Conservation (phyloP, 2,329 filamentous ascomycete species). For the Trichoderma sp. region DNA sequence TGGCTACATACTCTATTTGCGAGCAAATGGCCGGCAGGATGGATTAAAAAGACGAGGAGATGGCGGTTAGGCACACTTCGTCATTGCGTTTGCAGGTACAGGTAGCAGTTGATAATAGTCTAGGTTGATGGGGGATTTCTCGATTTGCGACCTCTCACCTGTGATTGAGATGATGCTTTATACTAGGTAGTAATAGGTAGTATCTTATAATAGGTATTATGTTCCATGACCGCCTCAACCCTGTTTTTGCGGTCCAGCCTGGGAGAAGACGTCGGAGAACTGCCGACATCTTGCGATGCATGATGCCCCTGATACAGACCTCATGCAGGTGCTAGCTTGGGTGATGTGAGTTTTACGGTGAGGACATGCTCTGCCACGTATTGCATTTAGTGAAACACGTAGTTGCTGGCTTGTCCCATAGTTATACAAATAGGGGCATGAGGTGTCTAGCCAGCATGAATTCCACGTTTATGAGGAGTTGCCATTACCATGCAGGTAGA, state of each 20-base stretch:
- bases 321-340: neutral
- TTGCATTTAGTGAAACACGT: neutral
- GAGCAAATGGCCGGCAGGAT: neutral
- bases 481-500: neutral
- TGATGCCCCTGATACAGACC: neutral
- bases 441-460: neutral
- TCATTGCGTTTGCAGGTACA: neutral
- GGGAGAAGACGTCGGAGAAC: neutral
- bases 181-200: neutral
- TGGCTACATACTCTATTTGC: neutral
- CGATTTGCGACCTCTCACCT: neutral
- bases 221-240: neutral
- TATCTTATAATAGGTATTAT: neutral
- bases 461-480: neutral
- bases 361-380: neutral
- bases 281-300: neutral
- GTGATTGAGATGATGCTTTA: neutral
- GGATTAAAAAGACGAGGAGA: neutral
- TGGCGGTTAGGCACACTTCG: neutral
- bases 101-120: neutral
- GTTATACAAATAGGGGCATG: neutral
- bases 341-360: neutral
- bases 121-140: neutral
- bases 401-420: neutral
- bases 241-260: neutral